A percentile compares a stretch with the other conserved stretches of the same genome.
Conservation (phyloP, 257 asterid genomes). For the Nicotiana obtusifolia region DNA sequence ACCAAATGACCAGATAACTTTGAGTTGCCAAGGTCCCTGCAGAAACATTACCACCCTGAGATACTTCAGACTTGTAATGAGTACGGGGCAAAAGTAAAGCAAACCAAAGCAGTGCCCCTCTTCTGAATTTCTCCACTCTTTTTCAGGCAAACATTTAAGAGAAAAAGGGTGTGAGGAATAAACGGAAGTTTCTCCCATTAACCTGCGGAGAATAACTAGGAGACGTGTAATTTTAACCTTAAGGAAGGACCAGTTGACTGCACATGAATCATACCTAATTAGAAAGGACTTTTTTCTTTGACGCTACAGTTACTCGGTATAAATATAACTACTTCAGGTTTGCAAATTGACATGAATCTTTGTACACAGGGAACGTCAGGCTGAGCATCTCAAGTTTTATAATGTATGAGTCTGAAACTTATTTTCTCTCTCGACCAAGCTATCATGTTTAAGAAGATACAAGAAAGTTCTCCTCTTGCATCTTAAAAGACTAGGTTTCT, state of each 20-base stretch:
- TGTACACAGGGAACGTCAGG: not conserved
- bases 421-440: not conserved
- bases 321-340: not conserved
- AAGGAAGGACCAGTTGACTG: not conserved
- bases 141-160: not conserved
- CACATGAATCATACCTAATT: not conserved
- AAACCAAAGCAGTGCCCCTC: not conserved
- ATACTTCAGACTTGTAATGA: constrained; percentile 13
- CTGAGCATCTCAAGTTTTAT: not conserved
- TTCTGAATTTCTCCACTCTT: not conserved
- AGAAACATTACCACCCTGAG: not conserved
- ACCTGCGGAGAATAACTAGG: not conserved
- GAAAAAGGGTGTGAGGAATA: not conserved
- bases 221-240: not conserved
- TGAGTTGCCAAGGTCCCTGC: constrained; percentile 79
- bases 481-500: not conserved
- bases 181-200: not conserved
- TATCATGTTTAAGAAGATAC: not conserved
- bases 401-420: not conserved
- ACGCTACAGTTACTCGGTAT: not conserved
- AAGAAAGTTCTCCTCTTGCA: not conserved
- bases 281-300: not conserved
- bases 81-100: constrained; percentile 3
- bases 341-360: not conserved
- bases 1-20: constrained; percentile 65